A percentile compares a stretch with the other conserved stretches of the same genome.
phyloP scores from a whole-genome alignment of 2,329 filamentous ascomycete genomes.

The Stagonosporopsis chrysanthemi region DNA sequence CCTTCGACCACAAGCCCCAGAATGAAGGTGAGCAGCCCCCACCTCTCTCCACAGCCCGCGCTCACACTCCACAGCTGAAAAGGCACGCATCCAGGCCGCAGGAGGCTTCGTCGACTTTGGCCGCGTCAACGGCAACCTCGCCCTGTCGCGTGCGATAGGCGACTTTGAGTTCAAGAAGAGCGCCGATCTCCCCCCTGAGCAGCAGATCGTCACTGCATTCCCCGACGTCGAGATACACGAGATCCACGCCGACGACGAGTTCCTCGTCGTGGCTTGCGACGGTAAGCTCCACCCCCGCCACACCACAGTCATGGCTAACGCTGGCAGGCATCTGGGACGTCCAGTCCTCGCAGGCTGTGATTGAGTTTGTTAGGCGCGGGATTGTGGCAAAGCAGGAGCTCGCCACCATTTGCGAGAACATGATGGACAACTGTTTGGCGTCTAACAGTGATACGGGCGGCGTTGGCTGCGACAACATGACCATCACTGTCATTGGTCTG shows the following conservation, averaged over 20 bases:
- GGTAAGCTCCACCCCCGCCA: constrained; percentile 36
- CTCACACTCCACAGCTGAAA: constrained; percentile 73
- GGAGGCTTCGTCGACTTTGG: constrained; percentile 99
- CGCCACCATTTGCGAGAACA: constrained; percentile 96
- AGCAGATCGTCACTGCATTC: constrained; percentile 97
- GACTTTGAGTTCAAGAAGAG: constrained; percentile 99
- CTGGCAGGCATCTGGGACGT: constrained; percentile 95
- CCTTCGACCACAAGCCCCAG: constrained; percentile 99
- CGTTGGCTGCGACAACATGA: constrained; percentile 99
- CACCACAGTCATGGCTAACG: constrained; percentile 16
- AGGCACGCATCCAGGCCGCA: constrained; percentile 92
- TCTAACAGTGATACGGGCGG: constrained; percentile 98
- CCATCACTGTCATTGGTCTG: constrained; percentile 89
- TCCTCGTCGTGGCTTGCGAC: constrained; percentile 60
- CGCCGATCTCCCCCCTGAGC: constrained; percentile 93
- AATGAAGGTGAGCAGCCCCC: constrained; percentile 76
- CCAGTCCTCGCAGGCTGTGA: constrained; percentile 94
- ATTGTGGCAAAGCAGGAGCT: constrained; percentile 97
- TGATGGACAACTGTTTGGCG: constrained; percentile 99
- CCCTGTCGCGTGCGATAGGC: constrained; percentile 93
- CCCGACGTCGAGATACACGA: constrained; percentile 94
- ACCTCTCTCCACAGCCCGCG: neutral
- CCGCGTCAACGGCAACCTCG: constrained; percentile 96
- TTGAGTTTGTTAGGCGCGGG: constrained; percentile 95
- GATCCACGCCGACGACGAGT: constrained; percentile 91